Evolutionary conservation across 495 filamentous ascomycete species (phyloP).

Genomic region (Hypomontagnella submonticulosa): DNA sequence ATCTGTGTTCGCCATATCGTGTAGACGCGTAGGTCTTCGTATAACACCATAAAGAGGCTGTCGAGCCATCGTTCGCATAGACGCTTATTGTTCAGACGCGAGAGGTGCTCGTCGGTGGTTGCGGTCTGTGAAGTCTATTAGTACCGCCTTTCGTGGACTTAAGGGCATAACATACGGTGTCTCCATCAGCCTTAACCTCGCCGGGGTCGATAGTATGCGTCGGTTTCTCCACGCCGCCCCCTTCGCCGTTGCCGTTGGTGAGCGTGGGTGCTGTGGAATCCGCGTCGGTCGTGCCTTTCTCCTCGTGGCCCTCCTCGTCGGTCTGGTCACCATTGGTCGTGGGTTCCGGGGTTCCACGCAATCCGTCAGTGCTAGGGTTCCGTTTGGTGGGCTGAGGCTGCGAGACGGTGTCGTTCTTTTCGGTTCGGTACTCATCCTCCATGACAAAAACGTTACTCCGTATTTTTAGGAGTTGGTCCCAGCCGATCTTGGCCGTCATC

Average conservation of each 20-base stretch:
- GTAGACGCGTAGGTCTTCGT: slow-evolving; percentile 97
- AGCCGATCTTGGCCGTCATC: slow-evolving; percentile 93
- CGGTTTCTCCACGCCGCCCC: slow-evolving; percentile 75
- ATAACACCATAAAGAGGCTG: slow-evolving; percentile 98
- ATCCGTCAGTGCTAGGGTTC: slow-evolving; percentile 79
- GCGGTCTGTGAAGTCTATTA: slow-evolving; percentile 49
- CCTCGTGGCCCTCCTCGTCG: slow-evolving; percentile 60
- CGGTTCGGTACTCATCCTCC: slow-evolving; percentile 96
- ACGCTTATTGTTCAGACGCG: slow-evolving; percentile 90
- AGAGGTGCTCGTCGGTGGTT: slow-evolving; percentile 65
- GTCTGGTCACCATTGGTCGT: slow-evolving; percentile 68
- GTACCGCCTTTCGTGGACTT: neutral
- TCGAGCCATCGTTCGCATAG: slow-evolving; percentile 98
- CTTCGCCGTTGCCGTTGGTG: slow-evolving; percentile 54
- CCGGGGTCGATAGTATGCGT: slow-evolving; percentile 84
- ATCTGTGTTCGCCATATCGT: slow-evolving; percentile 99
- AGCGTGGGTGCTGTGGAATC: slow-evolving; percentile 47
- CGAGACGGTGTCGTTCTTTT: slow-evolving; percentile 75
- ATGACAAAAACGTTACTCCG: slow-evolving; percentile 98
- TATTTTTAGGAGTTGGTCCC: slow-evolving; percentile 93
- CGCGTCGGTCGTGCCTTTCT: slow-evolving; percentile 45
- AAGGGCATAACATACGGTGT: slow-evolving; percentile 69
- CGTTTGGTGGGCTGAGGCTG: slow-evolving; percentile 64
- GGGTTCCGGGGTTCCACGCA: slow-evolving; percentile 73
- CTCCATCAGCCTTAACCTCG: slow-evolving; percentile 79